Base-by-base conservation (phyloP, 1,284 basidiomycete species). In the Sphaerobolus stellatus region DNA sequence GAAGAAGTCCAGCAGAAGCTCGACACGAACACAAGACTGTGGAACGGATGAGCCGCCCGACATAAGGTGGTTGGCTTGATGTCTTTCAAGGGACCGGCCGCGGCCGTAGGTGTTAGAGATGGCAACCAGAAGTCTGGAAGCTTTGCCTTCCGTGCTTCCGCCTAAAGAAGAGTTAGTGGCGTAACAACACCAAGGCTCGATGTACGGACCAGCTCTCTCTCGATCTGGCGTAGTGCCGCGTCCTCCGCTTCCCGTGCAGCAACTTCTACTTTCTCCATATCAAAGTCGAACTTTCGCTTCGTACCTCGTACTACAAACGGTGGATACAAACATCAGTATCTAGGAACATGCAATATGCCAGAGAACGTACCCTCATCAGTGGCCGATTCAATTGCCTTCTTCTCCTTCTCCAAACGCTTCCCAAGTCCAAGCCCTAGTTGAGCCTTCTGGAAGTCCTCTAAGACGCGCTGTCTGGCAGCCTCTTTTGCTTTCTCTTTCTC, bases 121-220 rank as follows among this genome's bases (percentile, higher is more conserved):
- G 90, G 94, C 43, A 97, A 77, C 94, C 94, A 98, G 68, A 96
- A 98, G 62, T 95, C 92, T 0, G 94, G 93, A 6, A 98, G 79
- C 68, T 96, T 96, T 55, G 84, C 81, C 57, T 88, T 89, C 50
- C 95, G 74, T 3, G 87, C 80, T 58, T 93, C 92, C 0, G 86
- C 84, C 64, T 71, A 61, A 11, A 28, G 36, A 20, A 25, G 25
- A 22, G 28, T 27, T 27, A 14, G 33, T 5, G 20, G 7, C n/a
- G 31, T 27, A 28, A 22, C 43, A 28, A 45, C 29, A 16, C 33
- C n/a, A 22, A 36, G 34, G 22, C 14, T 18, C 31, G 28, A 20
- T 24, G 24, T 14, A 48, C 56, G 34, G 36, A 58, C 60, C 65
- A 93, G 90, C 68, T 98, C 94, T 25, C 78, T 78, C 66, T 94